These are phyloP conservation scores for Penicillium subrubescens DNA, from an alignment of 495 filamentous ascomycete genomes.

Conservation along the genomic window DNA sequence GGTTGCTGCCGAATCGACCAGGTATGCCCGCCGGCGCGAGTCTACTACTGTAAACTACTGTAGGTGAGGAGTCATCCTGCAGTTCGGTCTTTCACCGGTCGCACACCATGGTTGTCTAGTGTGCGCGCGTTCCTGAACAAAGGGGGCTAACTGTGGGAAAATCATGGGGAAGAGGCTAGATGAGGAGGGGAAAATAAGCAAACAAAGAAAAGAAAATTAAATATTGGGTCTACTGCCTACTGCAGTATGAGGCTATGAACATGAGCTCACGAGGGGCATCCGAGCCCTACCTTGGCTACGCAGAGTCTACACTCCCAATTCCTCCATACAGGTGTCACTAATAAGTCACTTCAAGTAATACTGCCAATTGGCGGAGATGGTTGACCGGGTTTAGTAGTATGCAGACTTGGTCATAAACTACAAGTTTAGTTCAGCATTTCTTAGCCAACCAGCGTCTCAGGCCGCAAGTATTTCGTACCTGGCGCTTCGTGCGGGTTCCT, in stretches of 20 bases:
- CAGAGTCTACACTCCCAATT: not conserved
- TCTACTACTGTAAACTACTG: not conserved
- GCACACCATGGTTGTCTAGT: not conserved
- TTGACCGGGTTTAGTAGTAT: not conserved
- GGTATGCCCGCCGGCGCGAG: not conserved
- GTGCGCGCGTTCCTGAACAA: not conserved
- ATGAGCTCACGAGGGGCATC: not conserved
- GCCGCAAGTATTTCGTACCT: conserved; percentile 3
- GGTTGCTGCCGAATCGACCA: conserved; percentile 12
- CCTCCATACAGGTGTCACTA: not conserved
- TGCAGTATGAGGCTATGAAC: too few relatives aligned
- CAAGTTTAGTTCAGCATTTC: not conserved
- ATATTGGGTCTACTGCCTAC: too few relatives aligned
- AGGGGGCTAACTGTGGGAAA: not conserved
- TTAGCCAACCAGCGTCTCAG: not conserved
- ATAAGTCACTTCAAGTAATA: not conserved
- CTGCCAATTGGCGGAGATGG: not conserved
- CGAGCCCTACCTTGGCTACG: not conserved
- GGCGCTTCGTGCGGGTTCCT: conserved; percentile 15
- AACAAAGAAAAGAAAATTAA: not conserved
- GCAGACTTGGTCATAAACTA: not conserved
- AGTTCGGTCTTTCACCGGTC: not conserved
- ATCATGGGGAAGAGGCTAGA: not conserved
- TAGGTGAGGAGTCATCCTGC: not conserved
- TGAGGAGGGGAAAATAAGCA: not conserved